Conservation (phyloP, 2,329 filamentous ascomycete genomes). For the Myrmaecium sp. region DNA sequence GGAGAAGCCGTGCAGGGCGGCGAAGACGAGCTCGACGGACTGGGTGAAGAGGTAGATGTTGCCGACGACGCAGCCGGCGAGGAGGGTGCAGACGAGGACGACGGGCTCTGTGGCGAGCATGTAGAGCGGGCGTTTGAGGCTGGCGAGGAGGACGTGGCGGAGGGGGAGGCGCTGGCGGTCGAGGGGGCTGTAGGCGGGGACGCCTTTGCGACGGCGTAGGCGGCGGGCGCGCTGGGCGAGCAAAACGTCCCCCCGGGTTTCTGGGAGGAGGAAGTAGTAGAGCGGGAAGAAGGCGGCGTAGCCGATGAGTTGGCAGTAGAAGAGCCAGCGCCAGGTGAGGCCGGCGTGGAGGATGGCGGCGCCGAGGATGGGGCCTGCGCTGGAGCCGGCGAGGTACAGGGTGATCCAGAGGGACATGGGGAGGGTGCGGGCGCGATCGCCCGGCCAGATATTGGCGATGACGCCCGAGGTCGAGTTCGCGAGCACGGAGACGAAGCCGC, state of each 20-base stretch:
- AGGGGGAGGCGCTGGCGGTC: slow-evolving; percentile 19
- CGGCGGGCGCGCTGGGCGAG: slow-evolving; percentile 19
- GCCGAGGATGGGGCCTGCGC: slow-evolving; percentile 20
- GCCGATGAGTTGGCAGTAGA: slow-evolving; percentile 20
- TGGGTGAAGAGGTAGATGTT: slow-evolving; percentile 34
- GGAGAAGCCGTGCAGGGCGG: slow-evolving; percentile 21
- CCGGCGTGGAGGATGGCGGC: slow-evolving; percentile 14
- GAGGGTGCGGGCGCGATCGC: slow-evolving; percentile 13
- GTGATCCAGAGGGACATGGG: slow-evolving; percentile 20
- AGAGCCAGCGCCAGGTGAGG: slow-evolving; percentile 22
- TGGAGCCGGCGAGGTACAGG: slow-evolving; percentile 16
- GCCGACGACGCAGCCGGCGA: slow-evolving; percentile 31
- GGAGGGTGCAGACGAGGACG: slow-evolving; percentile 29
- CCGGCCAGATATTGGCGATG: slow-evolving; percentile 22
- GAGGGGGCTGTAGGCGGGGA: slow-evolving; percentile 14
- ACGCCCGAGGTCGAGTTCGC: slow-evolving; percentile 19
- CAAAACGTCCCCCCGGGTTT: slow-evolving; percentile 32
- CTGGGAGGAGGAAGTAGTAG: slow-evolving; percentile 23
- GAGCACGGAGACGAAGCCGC: slow-evolving; percentile 18
- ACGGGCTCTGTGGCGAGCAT: slow-evolving; percentile 34
- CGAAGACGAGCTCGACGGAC: slow-evolving; percentile 27
- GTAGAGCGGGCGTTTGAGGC: slow-evolving; percentile 13
- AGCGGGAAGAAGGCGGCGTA: slow-evolving; percentile 26
- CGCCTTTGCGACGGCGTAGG: slow-evolving; percentile 14
- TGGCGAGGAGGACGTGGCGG: slow-evolving; percentile 13